phyloP scores from a whole-genome alignment of 164 flowering plant species.

The Vitis vinifera region DNA sequence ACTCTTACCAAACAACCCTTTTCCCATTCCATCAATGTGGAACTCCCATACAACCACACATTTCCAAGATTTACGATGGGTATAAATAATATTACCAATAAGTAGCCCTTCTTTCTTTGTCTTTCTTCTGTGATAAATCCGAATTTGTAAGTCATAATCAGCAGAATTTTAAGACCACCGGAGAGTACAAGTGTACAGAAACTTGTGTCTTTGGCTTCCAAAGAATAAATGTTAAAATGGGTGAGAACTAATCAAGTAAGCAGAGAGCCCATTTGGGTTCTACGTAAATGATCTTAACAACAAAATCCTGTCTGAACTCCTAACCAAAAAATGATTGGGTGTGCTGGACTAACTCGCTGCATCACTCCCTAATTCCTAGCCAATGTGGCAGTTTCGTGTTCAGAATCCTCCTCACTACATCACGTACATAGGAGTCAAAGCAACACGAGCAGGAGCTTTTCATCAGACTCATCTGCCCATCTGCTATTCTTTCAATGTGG shows the following conservation, averaged over 20 bases:
- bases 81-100: too few relatives aligned
- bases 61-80: too few relatives aligned
- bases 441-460: slow-evolving; percentile 50
- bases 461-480: slow-evolving; percentile 29
- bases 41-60: too few relatives aligned
- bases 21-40: too few relatives aligned
- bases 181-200: too few relatives aligned
- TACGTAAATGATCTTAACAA: slow-evolving; percentile 6
- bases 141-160: too few relatives aligned
- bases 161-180: too few relatives aligned
- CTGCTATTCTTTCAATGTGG: slow-evolving; percentile 35
- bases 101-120: too few relatives aligned
- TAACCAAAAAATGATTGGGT: slow-evolving; percentile 1
- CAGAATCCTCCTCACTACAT: slow-evolving; percentile 41
- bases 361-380: slow-evolving; percentile 24
- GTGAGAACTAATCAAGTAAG: neutral
- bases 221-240: too few relatives aligned
- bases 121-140: too few relatives aligned
- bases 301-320: slow-evolving; percentile 7
- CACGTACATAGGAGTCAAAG: slow-evolving; percentile 39
- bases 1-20: too few relatives aligned
- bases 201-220: too few relatives aligned
- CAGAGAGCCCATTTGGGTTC: slow-evolving; percentile 12
- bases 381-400: slow-evolving; percentile 33
- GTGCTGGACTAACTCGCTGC: neutral